Conservation (phyloP, 2,329 filamentous ascomycete genomes). For the Cephalotrichum gorgonifer region DNA sequence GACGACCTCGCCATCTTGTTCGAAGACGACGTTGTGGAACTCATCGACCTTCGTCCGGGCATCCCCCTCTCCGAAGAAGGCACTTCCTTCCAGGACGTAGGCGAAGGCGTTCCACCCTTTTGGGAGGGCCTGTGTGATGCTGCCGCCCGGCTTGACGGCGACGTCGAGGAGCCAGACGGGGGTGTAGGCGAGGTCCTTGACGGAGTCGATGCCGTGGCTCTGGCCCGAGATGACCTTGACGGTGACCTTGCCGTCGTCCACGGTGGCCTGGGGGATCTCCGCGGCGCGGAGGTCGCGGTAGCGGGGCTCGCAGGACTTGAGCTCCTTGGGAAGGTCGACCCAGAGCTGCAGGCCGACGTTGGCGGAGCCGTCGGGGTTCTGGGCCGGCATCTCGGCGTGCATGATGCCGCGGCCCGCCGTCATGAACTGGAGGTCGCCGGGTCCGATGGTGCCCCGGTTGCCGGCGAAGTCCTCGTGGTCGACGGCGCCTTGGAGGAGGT, state of each 20-base stretch:
- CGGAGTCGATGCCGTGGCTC: constrained; percentile 72
- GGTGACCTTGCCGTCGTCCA: constrained; percentile 62
- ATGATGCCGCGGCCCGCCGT: constrained; percentile 86
- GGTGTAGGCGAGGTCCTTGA: constrained; percentile 88
- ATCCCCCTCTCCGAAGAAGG: constrained; percentile 47
- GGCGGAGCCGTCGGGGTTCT: constrained; percentile 62
- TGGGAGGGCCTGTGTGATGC: constrained; percentile 64
- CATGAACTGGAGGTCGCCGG: constrained; percentile 97
- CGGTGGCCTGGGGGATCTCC: constrained; percentile 69
- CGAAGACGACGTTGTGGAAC: constrained; percentile 86
- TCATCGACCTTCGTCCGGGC: constrained; percentile 46
- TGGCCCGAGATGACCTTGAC: constrained; percentile 89
- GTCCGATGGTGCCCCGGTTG: constrained; percentile 69
- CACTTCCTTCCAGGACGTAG: constrained; percentile 70
- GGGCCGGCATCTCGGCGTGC: constrained; percentile 88
- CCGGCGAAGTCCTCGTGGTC: constrained; percentile 92
- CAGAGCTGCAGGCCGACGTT: constrained; percentile 90
- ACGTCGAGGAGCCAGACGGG: constrained; percentile 95
- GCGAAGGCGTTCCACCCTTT: constrained; percentile 82
- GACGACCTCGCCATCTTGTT: constrained; percentile 66
- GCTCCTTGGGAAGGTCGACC: constrained; percentile 75
- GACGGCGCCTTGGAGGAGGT: constrained; percentile 73
- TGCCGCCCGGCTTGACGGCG: constrained; percentile 67
- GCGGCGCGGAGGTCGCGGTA: constrained; percentile 73
- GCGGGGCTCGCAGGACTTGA: constrained; percentile 84